Percentiles rank a stretch among this genome's conserved stretches.
These are phyloP conservation scores for Whalleya microplaca DNA, from an alignment of 2,329 filamentous ascomycete species.

Conservation along the genomic window DNA sequence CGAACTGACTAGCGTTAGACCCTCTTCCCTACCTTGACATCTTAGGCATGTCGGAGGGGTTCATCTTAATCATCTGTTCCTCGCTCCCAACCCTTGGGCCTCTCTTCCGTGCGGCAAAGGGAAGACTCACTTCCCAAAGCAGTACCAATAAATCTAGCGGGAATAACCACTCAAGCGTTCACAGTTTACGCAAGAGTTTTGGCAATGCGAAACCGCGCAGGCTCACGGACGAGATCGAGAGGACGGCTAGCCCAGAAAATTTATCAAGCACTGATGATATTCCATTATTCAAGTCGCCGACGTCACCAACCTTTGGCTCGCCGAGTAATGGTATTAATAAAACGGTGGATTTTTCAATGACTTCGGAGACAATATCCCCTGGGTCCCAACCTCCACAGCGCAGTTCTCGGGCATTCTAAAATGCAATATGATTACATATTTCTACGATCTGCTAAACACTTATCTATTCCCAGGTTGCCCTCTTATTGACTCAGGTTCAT, in stretches of 20 bases:
- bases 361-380: slow-evolving; percentile 6
- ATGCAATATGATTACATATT: not conserved
- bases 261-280: slow-evolving; percentile 22
- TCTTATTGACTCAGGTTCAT: not conserved
- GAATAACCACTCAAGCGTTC: slow-evolving; percentile 13
- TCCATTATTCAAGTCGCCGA: slow-evolving; percentile 15
- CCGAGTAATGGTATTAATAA: slow-evolving; percentile 11
- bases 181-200: slow-evolving; percentile 19
- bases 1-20: slow-evolving; percentile 21
- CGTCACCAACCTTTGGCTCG: not conserved
- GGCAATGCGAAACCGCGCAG: slow-evolving; percentile 9
- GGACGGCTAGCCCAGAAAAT: slow-evolving; percentile 13
- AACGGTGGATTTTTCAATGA: slow-evolving; percentile 16
- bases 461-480: not conserved
- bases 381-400: slow-evolving; percentile 2
- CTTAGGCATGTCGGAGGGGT: slow-evolving; percentile 32
- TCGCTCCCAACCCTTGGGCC: slow-evolving; percentile 28
- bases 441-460: not conserved
- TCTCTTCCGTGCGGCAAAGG: slow-evolving; percentile 19
- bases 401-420: slow-evolving; percentile 7
- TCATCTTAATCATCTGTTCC: slow-evolving; percentile 27
- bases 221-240: slow-evolving; percentile 9
- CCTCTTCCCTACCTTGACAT: slow-evolving; percentile 33
- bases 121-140: slow-evolving; percentile 18
- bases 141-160: slow-evolving; percentile 12